These are phyloP conservation scores for Tricholoma sp. DNA, from an alignment of 768 basidiomycete genomes.

Conservation along the genomic window DNA sequence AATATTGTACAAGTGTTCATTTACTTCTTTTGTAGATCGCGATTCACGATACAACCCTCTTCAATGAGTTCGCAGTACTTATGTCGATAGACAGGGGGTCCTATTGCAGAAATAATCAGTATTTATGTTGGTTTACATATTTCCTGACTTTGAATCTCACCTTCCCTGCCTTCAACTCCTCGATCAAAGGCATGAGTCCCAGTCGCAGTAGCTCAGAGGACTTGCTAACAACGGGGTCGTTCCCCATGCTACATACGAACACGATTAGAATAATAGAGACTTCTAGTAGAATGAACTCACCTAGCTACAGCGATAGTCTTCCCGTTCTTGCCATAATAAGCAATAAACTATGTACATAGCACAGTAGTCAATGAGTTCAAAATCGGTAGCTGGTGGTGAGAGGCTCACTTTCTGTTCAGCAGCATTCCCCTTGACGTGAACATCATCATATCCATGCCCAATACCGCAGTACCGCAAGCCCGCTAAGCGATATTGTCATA, in stretches of 20 bases:
- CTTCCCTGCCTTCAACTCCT: slow-evolving; percentile 72
- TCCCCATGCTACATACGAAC: slow-evolving; percentile 55
- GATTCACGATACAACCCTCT: background rate
- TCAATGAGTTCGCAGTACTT: slow-evolving; percentile 18
- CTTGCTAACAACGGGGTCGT: slow-evolving; percentile 75
- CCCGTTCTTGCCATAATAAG: slow-evolving; percentile 67
- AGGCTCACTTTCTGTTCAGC: slow-evolving; percentile 66
- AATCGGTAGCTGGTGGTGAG: background rate
- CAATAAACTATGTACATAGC: slow-evolving; percentile 55
- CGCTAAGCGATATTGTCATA: slow-evolving; percentile 35
- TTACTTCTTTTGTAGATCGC: background rate
- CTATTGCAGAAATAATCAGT: slow-evolving; percentile 15
- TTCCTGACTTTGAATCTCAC: slow-evolving; percentile 24
- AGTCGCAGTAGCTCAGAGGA: slow-evolving; percentile 75
- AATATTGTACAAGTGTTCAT: too few relatives aligned
- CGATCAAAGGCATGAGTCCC: slow-evolving; percentile 73
- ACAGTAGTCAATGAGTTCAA: background rate
- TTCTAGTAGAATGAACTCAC: slow-evolving; percentile 24
- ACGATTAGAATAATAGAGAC: background rate
- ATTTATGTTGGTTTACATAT: background rate
- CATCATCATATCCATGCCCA: slow-evolving; percentile 66
- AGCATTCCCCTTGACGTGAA: slow-evolving; percentile 72
- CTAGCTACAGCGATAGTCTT: slow-evolving; percentile 65
- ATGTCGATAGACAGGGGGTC: slow-evolving; percentile 38
- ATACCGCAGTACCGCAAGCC: slow-evolving; percentile 85